Conservation (phyloP, 1,284 basidiomycete genomes). For the Bondarzewia mesenterica region DNA sequence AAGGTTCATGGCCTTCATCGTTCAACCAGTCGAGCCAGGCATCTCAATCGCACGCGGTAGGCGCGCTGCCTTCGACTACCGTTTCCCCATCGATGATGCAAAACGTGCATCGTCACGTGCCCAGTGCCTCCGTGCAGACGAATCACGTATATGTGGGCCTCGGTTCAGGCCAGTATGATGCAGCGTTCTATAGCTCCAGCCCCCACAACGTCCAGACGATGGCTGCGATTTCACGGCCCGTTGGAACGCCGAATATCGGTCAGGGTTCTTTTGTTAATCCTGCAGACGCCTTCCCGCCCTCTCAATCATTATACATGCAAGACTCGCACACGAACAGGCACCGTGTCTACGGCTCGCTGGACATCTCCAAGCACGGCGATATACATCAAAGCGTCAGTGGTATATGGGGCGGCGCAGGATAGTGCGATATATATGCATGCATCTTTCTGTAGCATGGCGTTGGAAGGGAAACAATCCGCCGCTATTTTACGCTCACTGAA, state of each 20-base stretch:
- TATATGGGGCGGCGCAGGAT: not conserved
- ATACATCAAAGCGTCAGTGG: not conserved
- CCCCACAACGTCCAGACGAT: not conserved
- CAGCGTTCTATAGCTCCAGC: not conserved
- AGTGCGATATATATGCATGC: too few species aligned
- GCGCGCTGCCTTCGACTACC: not conserved
- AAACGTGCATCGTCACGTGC: slow-evolving; percentile 4
- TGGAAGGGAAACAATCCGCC: too few species aligned
- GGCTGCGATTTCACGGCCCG: not conserved
- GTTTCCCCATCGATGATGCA: slow-evolving; percentile 3
- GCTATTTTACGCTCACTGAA: too few species aligned
- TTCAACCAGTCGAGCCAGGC: slow-evolving; percentile 3
- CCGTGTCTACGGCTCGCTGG: not conserved
- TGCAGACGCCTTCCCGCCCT: not conserved
- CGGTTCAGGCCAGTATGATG: not conserved
- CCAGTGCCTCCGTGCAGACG: slow-evolving; percentile 4
- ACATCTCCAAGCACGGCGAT: not conserved
- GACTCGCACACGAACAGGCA: not conserved
- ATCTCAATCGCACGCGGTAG: not conserved
- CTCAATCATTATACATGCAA: not conserved
- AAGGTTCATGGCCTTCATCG: slow-evolving; percentile 9
- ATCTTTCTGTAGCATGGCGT: too few species aligned
- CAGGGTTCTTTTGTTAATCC: not conserved
- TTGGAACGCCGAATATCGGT: not conserved
- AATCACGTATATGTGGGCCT: not conserved